Conservation (phyloP, 2,329 filamentous ascomycete species). For the Camillea tinctor region DNA sequence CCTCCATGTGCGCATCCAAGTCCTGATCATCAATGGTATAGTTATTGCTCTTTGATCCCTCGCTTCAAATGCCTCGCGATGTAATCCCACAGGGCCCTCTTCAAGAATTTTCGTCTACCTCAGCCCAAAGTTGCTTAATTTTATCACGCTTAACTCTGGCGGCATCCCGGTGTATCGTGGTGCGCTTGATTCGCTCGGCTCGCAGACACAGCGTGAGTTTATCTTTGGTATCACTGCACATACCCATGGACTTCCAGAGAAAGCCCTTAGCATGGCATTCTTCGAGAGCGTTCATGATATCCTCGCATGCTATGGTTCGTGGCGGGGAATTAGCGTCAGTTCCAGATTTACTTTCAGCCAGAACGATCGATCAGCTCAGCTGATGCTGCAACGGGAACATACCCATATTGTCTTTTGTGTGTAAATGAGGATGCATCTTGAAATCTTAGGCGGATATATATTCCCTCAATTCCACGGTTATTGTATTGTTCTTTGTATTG, state of each 20-base stretch:
- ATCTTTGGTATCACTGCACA: conserved; percentile 84
- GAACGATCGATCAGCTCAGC: background rate
- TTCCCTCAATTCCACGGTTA: background rate
- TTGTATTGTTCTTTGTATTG: too few relatives aligned
- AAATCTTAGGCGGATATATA: background rate
- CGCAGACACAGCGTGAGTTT: conserved; percentile 83
- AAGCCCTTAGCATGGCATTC: conserved; percentile 94
- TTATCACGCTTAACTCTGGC: conserved; percentile 69
- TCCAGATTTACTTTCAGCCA: background rate
- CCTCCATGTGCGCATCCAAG: background rate
- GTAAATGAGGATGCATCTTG: conserved; percentile 94
- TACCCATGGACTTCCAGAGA: conserved; percentile 84
- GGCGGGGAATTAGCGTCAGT: background rate
- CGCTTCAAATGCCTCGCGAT: background rate
- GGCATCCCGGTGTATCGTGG: conserved; percentile 70
- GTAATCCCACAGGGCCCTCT: background rate
- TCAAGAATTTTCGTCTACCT: conserved; percentile 70
- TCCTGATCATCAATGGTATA: too few relatives aligned
- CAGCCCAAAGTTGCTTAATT: conserved; percentile 75
- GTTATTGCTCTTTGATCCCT: background rate
- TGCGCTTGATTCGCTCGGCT: conserved; percentile 75
- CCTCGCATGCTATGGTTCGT: conserved; percentile 72
- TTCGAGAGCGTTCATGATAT: conserved; percentile 89
- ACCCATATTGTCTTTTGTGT: conserved; percentile 91
- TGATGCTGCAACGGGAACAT: conserved; percentile 24